Evolutionary conservation across 1,139 yeast genomes (phyloP).

Genomic region (Magnusiomyces ingens): DNA sequence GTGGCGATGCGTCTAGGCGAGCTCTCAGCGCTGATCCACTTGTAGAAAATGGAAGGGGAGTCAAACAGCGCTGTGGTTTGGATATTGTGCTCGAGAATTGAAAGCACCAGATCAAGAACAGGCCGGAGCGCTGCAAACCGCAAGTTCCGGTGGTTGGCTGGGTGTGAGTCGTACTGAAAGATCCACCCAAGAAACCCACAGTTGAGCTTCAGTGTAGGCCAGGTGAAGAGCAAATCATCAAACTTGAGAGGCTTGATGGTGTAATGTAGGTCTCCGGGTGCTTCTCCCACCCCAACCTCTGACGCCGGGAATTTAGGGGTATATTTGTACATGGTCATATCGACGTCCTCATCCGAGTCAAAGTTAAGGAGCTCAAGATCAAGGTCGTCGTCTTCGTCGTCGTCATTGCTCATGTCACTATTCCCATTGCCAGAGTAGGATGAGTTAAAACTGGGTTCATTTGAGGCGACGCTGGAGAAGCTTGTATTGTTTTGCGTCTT

Average conservation of each 20-base stretch:
- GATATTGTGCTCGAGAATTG: constrained; percentile 2
- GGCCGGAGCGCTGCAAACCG: background rate
- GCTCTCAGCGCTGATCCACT: no score
- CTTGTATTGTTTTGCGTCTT: no score
- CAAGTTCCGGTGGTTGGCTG: background rate
- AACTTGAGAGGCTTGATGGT: background rate
- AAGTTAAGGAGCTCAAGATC: background rate
- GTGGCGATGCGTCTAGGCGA: no score
- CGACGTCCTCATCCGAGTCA: background rate
- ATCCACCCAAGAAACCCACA: background rate
- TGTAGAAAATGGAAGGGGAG: no score
- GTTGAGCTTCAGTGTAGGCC: background rate
- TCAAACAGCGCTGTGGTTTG: no score
- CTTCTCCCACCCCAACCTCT: background rate
- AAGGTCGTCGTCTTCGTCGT: background rate
- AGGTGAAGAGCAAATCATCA: background rate
- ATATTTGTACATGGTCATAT: background rate
- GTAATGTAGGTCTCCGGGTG: background rate
- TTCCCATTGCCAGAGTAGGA: no score
- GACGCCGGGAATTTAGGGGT: background rate
- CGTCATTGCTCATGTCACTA: no score
- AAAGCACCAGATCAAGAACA: background rate
- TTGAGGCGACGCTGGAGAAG: no score
- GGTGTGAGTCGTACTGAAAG: background rate
- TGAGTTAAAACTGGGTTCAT: no score